Percentiles rank a stretch among this genome's conserved stretches.
Conservation (phyloP, 805 yeast species). For the Myxozyma udenii region DNA sequence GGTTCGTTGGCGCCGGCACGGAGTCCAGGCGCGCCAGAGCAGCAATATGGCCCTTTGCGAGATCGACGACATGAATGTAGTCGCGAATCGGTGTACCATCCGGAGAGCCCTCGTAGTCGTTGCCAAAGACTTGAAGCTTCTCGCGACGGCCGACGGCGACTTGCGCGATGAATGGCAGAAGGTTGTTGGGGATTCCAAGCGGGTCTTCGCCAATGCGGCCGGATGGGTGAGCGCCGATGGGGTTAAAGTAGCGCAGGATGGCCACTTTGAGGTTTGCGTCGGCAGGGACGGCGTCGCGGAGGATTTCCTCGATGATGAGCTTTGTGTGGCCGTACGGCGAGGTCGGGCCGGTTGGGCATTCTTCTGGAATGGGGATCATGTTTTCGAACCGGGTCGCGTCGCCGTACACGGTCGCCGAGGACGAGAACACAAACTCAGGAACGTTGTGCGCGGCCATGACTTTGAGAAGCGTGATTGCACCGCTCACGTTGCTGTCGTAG, state of each 20-base stretch:
- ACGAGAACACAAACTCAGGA: conserved; percentile 62
- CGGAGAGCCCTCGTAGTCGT: conserved; percentile 58
- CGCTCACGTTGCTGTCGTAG: conserved; percentile 64
- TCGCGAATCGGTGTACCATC: conserved; percentile 84
- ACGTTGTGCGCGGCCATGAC: conserved; percentile 51
- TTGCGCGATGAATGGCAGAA: conserved; percentile 72
- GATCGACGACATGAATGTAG: conserved; percentile 76
- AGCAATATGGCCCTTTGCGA: conserved; percentile 73
- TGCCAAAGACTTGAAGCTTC: conserved; percentile 65
- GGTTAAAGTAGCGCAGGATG: conserved; percentile 73
- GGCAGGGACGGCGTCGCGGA: conserved; percentile 52
- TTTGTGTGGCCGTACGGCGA: conserved; percentile 79
- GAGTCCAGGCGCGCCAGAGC: conserved; percentile 57
- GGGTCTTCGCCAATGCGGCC: conserved; percentile 82
- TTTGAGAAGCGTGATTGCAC: conserved; percentile 58
- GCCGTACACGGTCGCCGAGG: conserved; percentile 82
- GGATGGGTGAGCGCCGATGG: conserved; percentile 82
- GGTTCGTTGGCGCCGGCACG: conserved; percentile 15
- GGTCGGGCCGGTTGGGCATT: conserved; percentile 69
- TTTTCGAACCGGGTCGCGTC: conserved; percentile 69
- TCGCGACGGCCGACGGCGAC: conserved; percentile 72
- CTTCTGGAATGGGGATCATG: conserved; percentile 77
- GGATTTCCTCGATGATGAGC: conserved; percentile 58
- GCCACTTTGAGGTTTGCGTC: conserved; percentile 44
- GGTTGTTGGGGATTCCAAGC: conserved; percentile 69